A percentile compares a stretch with the other conserved stretches of the same genome.
These are phyloP conservation scores for Scutellaria baicalensis DNA, from an alignment of 257 asterid species.

Conservation along the genomic window DNA sequence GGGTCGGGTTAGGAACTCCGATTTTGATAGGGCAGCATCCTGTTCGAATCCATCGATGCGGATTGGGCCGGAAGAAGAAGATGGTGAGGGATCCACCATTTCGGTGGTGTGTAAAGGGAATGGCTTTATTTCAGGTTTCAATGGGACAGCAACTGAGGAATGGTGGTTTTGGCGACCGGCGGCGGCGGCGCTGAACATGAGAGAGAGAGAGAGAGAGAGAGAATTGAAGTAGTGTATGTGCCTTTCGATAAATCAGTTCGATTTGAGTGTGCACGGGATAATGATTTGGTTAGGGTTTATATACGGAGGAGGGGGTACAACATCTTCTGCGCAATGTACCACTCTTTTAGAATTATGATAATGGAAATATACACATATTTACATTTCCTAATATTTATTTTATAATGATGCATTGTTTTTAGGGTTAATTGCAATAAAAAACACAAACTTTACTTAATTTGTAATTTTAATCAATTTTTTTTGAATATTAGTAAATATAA, in stretches of 20 bases:
- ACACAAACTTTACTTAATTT: too few species aligned
- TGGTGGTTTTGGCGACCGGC: conserved; percentile 7
- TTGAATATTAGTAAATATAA: too few species aligned
- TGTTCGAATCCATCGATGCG: conserved; percentile 53
- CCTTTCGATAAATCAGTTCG: neutral
- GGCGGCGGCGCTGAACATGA: conserved; percentile 12
- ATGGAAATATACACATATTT: too few species aligned
- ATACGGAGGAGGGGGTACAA: conserved; percentile 3
- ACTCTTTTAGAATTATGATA: neutral
- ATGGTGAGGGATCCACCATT: conserved; percentile 36
- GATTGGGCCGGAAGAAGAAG: conserved; percentile 42
- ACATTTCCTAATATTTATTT: too few species aligned
- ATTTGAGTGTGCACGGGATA: neutral
- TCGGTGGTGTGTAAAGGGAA: conserved; percentile 9
- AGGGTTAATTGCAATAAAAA: too few species aligned
- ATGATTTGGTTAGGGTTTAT: conserved; percentile 16
- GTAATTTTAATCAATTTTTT: too few species aligned
- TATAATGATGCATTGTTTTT: too few species aligned
- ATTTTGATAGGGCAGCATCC: conserved; percentile 40
- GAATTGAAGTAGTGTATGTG: neutral
- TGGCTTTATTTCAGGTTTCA: conserved; percentile 19
- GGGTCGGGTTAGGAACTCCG: conserved; percentile 49
- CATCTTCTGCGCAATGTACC: neutral
- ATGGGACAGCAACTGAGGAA: neutral
- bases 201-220: neutral